A percentile compares a stretch with the other conserved stretches of the same genome.
These are phyloP conservation scores for Colletotrichum sp. DNA, from an alignment of 2,329 filamentous ascomycete species.

Conservation along the genomic window DNA sequence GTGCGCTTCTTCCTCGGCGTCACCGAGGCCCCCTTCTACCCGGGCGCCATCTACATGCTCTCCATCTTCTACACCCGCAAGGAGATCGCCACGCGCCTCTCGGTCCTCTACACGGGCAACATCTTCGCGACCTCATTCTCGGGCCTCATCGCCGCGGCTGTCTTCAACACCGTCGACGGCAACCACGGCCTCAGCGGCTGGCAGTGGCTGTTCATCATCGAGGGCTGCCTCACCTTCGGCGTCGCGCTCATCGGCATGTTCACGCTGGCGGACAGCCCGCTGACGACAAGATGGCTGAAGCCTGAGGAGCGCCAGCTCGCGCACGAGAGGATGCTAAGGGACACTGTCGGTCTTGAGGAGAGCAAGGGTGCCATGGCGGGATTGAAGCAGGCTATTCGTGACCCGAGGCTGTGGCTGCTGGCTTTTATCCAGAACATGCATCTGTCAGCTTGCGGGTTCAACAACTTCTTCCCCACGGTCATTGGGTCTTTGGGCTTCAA, in stretches of 20 bases:
- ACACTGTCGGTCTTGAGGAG: slow-evolving; percentile 32
- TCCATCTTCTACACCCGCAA: slow-evolving; percentile 61
- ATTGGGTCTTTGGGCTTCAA: slow-evolving; percentile 35
- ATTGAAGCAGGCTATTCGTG: slow-evolving; percentile 28
- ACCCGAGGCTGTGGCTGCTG: slow-evolving; percentile 32
- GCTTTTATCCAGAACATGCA: slow-evolving; percentile 33
- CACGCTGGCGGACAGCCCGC: slow-evolving; percentile 40
- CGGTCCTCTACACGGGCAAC: slow-evolving; percentile 49
- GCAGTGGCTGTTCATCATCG: slow-evolving; percentile 38
- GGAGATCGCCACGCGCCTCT: slow-evolving; percentile 46
- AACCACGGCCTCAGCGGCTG: slow-evolving; percentile 30
- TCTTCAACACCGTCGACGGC: slow-evolving; percentile 37
- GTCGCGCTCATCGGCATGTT: slow-evolving; percentile 35
- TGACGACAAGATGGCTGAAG: slow-evolving; percentile 39
- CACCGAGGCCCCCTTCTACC: slow-evolving; percentile 44
- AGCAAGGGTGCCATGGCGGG: slow-evolving; percentile 41
- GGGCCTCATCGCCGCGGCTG: slow-evolving; percentile 47
- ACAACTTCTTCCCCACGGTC: slow-evolving; percentile 34
- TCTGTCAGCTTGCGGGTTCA: slow-evolving; percentile 28
- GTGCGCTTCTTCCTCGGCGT: slow-evolving; percentile 47
- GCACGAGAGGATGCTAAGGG: slow-evolving; percentile 39
- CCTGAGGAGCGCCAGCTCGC: slow-evolving; percentile 44
- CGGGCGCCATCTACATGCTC: slow-evolving; percentile 43
- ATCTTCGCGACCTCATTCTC: slow-evolving; percentile 42
- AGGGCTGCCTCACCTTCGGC: slow-evolving; percentile 31